phyloP scores from a whole-genome alignment of 139 green algal genomes.

The Coccomyxa sp. region DNA sequence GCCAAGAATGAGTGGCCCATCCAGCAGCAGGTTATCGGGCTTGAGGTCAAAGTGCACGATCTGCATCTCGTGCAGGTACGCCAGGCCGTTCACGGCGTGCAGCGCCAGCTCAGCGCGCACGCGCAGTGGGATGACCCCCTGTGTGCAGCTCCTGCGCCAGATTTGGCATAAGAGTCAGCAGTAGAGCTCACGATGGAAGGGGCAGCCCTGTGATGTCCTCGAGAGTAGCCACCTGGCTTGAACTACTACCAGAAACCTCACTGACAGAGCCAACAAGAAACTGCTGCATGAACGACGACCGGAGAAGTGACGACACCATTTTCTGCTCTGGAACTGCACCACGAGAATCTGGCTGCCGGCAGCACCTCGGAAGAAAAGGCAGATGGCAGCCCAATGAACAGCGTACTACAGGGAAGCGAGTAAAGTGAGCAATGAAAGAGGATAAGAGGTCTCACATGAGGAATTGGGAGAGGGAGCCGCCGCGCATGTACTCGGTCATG shows the following conservation, averaged over 20 bases:
- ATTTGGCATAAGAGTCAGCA: neutral
- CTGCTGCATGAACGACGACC: no score
- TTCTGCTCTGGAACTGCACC: no score
- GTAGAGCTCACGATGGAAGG: neutral
- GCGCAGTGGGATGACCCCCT: conserved; percentile 41
- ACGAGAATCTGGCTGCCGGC: no score
- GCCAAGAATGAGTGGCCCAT: conserved; percentile 19
- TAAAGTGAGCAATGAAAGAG: no score
- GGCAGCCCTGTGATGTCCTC: neutral
- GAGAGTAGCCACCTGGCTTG: neutral
- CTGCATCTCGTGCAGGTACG: conserved; percentile 83
- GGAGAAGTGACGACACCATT: no score
- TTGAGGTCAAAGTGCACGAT: conserved; percentile 95
- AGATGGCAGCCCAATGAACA: no score
- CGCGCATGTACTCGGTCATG: conserved; percentile 85
- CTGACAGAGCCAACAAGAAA: no score
- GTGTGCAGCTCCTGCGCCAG: conserved; percentile 6
- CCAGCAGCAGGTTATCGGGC: conserved; percentile 91
- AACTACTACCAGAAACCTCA: no score
- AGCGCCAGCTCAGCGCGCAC: conserved; percentile 74
- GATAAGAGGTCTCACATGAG: no score
- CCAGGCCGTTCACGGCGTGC: conserved; percentile 75
- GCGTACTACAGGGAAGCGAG: no score
- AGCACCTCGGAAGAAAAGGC: no score
- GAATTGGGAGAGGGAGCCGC: conserved; percentile 48